These are phyloP conservation scores for Cardamine chenopodiifolia DNA, from an alignment of 345 rosid genomes.

Conservation along the genomic window DNA sequence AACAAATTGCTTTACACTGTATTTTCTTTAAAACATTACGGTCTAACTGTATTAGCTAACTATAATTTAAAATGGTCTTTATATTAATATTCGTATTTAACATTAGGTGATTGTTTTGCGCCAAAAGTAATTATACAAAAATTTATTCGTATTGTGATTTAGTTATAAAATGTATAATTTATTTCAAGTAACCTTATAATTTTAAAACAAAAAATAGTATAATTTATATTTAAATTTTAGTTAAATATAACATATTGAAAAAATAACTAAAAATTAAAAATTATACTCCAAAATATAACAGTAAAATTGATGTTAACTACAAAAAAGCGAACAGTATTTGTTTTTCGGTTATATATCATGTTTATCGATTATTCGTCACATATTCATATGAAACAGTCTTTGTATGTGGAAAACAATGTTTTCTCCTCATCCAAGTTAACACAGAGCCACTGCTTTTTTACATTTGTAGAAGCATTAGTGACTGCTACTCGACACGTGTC, in stretches of 20 bases:
- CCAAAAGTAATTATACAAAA: not conserved
- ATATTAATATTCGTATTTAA: not conserved
- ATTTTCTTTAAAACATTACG: not conserved
- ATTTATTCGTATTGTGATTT: not conserved
- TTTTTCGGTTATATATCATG: not conserved
- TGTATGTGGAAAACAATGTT: not conserved
- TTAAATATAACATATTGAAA: too few species aligned
- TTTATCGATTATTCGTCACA: not conserved
- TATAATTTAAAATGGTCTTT: not conserved
- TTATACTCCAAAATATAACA: too few species aligned
- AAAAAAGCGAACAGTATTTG: not conserved
- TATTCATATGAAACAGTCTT: not conserved
- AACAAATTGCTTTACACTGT: not conserved
- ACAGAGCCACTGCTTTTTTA: not conserved
- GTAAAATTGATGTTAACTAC: not conserved
- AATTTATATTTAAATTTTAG: not conserved
- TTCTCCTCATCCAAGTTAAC: not conserved
- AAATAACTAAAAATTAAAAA: too few species aligned
- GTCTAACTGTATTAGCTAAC: conserved; percentile 3
- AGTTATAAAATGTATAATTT: not conserved
- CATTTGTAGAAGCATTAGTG: not conserved
- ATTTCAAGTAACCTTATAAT: not conserved
- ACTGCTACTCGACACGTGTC: not conserved
- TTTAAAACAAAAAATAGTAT: too few species aligned
- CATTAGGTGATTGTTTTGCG: not conserved